phyloP scores from a whole-genome alignment of 495 filamentous ascomycete species.

The Thermothielavioides terrestris region DNA sequence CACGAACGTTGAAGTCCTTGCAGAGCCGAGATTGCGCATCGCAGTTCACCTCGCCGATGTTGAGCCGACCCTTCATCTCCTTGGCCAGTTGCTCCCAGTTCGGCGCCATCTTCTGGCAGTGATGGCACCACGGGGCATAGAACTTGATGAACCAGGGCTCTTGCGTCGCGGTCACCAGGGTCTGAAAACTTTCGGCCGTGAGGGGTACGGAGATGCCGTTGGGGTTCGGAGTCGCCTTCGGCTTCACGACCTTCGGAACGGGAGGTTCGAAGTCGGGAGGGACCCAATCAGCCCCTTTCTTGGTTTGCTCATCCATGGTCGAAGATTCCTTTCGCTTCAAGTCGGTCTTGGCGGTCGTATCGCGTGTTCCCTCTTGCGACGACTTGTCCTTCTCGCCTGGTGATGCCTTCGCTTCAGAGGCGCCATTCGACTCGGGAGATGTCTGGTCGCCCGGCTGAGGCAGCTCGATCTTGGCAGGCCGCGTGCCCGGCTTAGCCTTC shows the following conservation, averaged over 20 bases:
- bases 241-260: slow-evolving; percentile 36
- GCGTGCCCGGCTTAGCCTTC: slow-evolving; percentile 65
- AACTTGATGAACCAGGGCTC: slow-evolving; percentile 99
- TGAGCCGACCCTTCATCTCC: slow-evolving; percentile 78
- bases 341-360: background rate
- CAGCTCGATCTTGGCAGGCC: slow-evolving; percentile 45
- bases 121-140: slow-evolving; percentile 93
- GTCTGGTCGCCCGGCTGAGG: slow-evolving; percentile 31
- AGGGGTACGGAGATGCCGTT: slow-evolving; percentile 65
- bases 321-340: background rate
- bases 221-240: slow-evolving; percentile 55
- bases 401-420: slow-evolving; percentile 33
- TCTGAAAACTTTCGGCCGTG: slow-evolving; percentile 78
- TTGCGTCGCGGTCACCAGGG: slow-evolving; percentile 71
- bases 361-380: background rate
- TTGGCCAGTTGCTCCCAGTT: slow-evolving; percentile 84
- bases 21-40: slow-evolving; percentile 75
- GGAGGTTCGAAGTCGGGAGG: background rate
- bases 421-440: slow-evolving; percentile 27
- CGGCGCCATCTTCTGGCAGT: slow-evolving; percentile 87
- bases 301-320: background rate
- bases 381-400: slow-evolving; percentile 13
- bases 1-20: slow-evolving; percentile 70
- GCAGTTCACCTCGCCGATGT: slow-evolving; percentile 95
- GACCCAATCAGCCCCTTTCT: slow-evolving; percentile 9